These are phyloP conservation scores for Phlyctochytrium planicorne DNA, from an alignment of 192 early-diverging fungal species.

Conservation along the genomic window DNA sequence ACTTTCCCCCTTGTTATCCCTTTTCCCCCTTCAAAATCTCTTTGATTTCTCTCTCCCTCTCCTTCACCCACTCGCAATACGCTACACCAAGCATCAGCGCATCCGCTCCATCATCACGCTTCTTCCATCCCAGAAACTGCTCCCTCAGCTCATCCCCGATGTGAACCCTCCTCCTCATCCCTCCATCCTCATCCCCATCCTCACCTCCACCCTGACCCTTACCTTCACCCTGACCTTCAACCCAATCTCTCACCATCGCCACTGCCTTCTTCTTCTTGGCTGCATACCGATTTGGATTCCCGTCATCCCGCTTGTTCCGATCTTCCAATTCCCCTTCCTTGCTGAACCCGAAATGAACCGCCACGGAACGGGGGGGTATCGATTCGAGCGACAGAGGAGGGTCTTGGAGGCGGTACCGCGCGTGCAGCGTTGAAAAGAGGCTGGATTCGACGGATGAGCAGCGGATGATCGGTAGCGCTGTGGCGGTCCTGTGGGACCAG, in stretches of 20 bases:
- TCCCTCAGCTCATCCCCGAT: too few species aligned
- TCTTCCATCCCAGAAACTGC: slow-evolving; percentile 5
- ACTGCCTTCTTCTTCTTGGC: too few species aligned
- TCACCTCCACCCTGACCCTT: too few species aligned
- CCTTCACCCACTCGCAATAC: slow-evolving; percentile 7
- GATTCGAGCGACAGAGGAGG: neutral
- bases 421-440: slow-evolving; percentile 9
- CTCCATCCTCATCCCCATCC: slow-evolving; percentile 1
- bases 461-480: slow-evolving; percentile 9
- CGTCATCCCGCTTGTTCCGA: too few species aligned
- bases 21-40: too few species aligned
- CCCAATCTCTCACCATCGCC: too few species aligned
- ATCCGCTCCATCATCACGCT: slow-evolving; percentile 22
- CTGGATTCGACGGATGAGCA: slow-evolving; percentile 17
- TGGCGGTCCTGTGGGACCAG: slow-evolving; percentile 3
- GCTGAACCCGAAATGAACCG: slow-evolving; percentile 8
- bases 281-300: too few species aligned
- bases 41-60: too few species aligned
- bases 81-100: slow-evolving; percentile 12
- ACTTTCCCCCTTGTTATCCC: too few species aligned
- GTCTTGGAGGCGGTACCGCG: neutral
- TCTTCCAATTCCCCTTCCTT: too few species aligned
- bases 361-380: neutral
- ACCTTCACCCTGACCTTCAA: too few species aligned
- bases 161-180: too few species aligned